Evolutionary conservation across 2,329 filamentous ascomycete species (phyloP), one percentile per base, ranked within the genome.

Genomic region (Pseudogymnoascus sp.): DNA sequence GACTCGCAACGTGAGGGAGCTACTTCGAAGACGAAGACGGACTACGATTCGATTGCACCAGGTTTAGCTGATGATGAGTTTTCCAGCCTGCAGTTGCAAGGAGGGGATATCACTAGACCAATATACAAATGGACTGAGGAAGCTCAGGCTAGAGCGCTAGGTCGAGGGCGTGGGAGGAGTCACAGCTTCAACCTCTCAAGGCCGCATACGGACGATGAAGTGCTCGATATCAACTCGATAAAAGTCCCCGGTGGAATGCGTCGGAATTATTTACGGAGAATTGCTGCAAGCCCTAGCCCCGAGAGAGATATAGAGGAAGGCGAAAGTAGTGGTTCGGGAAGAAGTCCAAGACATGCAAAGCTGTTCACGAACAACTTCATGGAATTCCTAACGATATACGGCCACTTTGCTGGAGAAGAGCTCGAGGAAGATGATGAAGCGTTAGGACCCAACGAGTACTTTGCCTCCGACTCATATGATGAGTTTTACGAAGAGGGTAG

Each of bases 81-180:
- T 71, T 96, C 92, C 28, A 97, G 94, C 74, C 74, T 99, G 71
- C 86, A 86, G 70, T 77, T 99, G 52, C 95, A 97, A 71, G 94
- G 94, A 62, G 94, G 94, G 64, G 94, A 99, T 71, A 88, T 96
- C 61, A 96, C 92, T 21, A 81, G 94, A 62, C 90, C 92, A 59
- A 95, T 99, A 67, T 99, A 99, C 77, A 87, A 90, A 67, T 99
- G 95, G 90, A 90, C 91, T 5, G 91, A 97, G 72, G 89, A 95
- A 71, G 88, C 88, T 58, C 86, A 95, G 69, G 78, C 83, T 52
- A 82, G 85, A 65, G 76, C 77, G 55, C 80, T 79, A 62, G 74
- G 75, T 13, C 73, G 75, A 28, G 77, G 79, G 15, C 83, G 83
- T 67, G 77, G 84, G 69, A 84, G 92, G 67, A 96, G 92, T 74